Conservation (phyloP, 805 yeast species). For the Starmera amethionina region DNA sequence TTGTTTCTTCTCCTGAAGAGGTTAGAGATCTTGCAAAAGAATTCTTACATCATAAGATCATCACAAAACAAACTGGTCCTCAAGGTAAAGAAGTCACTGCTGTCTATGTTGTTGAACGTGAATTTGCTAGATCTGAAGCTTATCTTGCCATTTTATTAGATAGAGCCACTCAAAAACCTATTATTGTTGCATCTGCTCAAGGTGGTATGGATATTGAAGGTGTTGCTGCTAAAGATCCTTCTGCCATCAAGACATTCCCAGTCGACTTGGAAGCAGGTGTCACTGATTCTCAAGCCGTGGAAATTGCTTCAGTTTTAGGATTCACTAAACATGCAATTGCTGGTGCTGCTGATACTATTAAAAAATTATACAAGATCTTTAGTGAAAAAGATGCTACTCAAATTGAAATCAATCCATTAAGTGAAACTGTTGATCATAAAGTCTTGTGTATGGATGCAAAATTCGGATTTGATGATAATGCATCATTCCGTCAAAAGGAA, state of each 20-base stretch:
- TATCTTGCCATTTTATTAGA: slow-evolving; percentile 92
- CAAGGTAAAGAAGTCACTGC: slow-evolving; percentile 96
- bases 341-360: slow-evolving; percentile 81
- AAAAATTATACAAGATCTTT: slow-evolving; percentile 83
- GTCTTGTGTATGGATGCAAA: slow-evolving; percentile 99
- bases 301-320: slow-evolving; percentile 74
- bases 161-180: slow-evolving; percentile 81
- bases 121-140: slow-evolving; percentile 89
- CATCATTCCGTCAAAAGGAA: slow-evolving; percentile 88
- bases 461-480: slow-evolving; percentile 96
- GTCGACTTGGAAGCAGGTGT: slow-evolving; percentile 74
- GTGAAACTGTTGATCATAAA: slow-evolving; percentile 83
- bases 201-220: slow-evolving; percentile 99
- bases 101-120: slow-evolving; percentile 91
- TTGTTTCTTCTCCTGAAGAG: slow-evolving; percentile 77
- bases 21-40: slow-evolving; percentile 78
- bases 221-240: slow-evolving; percentile 87
- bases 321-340: slow-evolving; percentile 68
- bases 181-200: slow-evolving; percentile 92
- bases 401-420: slow-evolving; percentile 96
- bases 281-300: slow-evolving; percentile 62
- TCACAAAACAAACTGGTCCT: slow-evolving; percentile 97
- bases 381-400: slow-evolving; percentile 92
- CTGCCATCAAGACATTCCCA: slow-evolving; percentile 82
- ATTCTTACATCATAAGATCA: slow-evolving; percentile 86